A percentile compares a stretch with the other conserved stretches of the same genome.
These are phyloP conservation scores for Amniculicola lignicola DNA, from an alignment of 495 filamentous ascomycete species.

Conservation along the genomic window DNA sequence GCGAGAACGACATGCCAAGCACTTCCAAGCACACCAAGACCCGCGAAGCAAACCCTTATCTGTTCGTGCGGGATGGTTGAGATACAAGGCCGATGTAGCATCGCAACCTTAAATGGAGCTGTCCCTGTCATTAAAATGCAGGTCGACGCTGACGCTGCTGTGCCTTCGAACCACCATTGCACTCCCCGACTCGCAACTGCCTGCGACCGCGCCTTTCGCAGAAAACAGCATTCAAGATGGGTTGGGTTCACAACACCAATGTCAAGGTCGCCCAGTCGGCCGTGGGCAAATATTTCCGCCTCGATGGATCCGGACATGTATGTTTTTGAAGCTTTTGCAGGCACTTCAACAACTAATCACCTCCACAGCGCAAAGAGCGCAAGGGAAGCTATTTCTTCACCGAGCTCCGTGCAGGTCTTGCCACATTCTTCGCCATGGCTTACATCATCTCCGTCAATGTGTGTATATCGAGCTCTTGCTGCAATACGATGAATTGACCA, in stretches of 20 bases:
- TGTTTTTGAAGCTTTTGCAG: slow-evolving; percentile 33
- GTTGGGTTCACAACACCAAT: slow-evolving; percentile 55
- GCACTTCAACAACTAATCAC: neutral
- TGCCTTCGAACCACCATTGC: neutral
- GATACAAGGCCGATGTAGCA: neutral
- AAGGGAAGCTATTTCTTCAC: slow-evolving; percentile 76
- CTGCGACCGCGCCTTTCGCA: neutral
- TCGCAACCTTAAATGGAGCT: slow-evolving; percentile 8
- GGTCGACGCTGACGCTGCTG: neutral
- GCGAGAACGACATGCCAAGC: slow-evolving; percentile 4
- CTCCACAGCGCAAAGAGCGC: slow-evolving; percentile 55
- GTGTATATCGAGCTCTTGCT: neutral
- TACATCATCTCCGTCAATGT: slow-evolving; percentile 70
- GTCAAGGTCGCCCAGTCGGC: slow-evolving; percentile 53
- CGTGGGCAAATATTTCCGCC: slow-evolving; percentile 68
- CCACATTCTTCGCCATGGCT: slow-evolving; percentile 86
- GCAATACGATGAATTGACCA: neutral
- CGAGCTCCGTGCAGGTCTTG: slow-evolving; percentile 72
- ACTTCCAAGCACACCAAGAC: slow-evolving; percentile 3
- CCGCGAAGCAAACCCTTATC: slow-evolving; percentile 25
- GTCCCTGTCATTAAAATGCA: neutral
- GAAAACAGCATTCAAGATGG: slow-evolving; percentile 32
- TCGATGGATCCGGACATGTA: slow-evolving; percentile 74
- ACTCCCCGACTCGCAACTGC: neutral
- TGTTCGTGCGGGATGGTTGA: slow-evolving; percentile 15